A percentile compares a stretch with the other conserved stretches of the same genome.
Conservation (phyloP, 1,284 basidiomycete genomes). For the Microbotryum silenes-acaulis region DNA sequence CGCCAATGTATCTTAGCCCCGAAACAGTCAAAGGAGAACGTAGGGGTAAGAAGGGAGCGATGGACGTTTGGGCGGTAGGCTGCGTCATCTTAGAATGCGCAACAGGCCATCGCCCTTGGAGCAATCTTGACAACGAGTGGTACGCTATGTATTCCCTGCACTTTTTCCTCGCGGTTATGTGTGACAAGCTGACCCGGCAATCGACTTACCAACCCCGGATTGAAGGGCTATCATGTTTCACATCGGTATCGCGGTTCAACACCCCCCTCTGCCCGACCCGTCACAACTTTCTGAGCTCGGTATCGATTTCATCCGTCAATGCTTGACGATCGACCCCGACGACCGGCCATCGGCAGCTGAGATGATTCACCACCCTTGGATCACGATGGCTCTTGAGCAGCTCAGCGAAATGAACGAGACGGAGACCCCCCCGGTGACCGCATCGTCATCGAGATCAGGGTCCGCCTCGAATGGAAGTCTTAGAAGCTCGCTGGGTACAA, state of each 20-base stretch:
- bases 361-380: constrained; percentile 85
- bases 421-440: constrained; percentile 1
- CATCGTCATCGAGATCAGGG: too few species aligned
- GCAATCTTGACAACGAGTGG: constrained; percentile 98
- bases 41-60: constrained; percentile 76
- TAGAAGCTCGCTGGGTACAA: too few species aligned
- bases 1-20: constrained; percentile 99
- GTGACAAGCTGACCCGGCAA: neutral
- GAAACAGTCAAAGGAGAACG: constrained; percentile 81
- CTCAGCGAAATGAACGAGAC: constrained; percentile 29
- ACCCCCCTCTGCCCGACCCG: constrained; percentile 87
- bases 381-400: constrained; percentile 43
- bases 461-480: too few species aligned
- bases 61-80: constrained; percentile 96
- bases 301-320: constrained; percentile 88
- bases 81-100: constrained; percentile 95
- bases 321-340: constrained; percentile 80
- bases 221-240: constrained; percentile 33
- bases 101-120: constrained; percentile 96
- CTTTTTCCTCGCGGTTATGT: constrained; percentile 1
- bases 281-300: constrained; percentile 81
- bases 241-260: constrained; percentile 77
- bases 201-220: neutral
- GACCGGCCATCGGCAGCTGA: constrained; percentile 76
- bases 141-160: constrained; percentile 42